These are phyloP conservation scores for Pneumocystis carinii DNA, from an alignment of 1,139 yeast species.

Conservation along the genomic window DNA sequence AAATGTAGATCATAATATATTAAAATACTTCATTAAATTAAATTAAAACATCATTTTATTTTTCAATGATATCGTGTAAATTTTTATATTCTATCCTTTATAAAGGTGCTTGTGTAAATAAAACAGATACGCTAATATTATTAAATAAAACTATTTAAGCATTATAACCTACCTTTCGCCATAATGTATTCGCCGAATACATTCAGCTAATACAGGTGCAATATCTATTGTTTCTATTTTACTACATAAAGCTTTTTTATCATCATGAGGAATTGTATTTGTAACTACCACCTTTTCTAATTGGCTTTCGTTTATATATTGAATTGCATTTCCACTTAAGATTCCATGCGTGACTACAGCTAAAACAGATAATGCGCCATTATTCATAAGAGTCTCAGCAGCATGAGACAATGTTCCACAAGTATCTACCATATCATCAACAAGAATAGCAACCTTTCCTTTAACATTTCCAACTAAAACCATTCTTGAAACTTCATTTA, in stretches of 20 bases:
- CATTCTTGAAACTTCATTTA: slow-evolving; percentile 83
- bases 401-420: slow-evolving; percentile 96
- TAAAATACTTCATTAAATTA: neutral
- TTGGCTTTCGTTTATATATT: slow-evolving; percentile 63
- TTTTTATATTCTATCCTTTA: slow-evolving; percentile 7
- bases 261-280: slow-evolving; percentile 84
- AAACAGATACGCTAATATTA: slow-evolving; percentile 43
- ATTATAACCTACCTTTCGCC: slow-evolving; percentile 51
- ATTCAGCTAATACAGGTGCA: slow-evolving; percentile 85
- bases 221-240: slow-evolving; percentile 73
- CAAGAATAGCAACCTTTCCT: slow-evolving; percentile 72
- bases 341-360: slow-evolving; percentile 96
- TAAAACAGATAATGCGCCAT: slow-evolving; percentile 70
- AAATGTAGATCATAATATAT: neutral
- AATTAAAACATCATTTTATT: neutral
- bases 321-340: slow-evolving; percentile 73
- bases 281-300: slow-evolving; percentile 78
- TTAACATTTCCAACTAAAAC: slow-evolving; percentile 92
- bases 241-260: slow-evolving; percentile 53
- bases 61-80: neutral
- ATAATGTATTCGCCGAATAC: slow-evolving; percentile 87
- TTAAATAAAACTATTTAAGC: neutral
- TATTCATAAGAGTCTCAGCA: slow-evolving; percentile 70
- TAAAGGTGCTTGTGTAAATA: slow-evolving; percentile 60
- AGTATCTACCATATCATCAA: slow-evolving; percentile 98